phyloP scores from a whole-genome alignment of 2,329 filamentous ascomycete species.

The Ophioceras dolichostomum region DNA sequence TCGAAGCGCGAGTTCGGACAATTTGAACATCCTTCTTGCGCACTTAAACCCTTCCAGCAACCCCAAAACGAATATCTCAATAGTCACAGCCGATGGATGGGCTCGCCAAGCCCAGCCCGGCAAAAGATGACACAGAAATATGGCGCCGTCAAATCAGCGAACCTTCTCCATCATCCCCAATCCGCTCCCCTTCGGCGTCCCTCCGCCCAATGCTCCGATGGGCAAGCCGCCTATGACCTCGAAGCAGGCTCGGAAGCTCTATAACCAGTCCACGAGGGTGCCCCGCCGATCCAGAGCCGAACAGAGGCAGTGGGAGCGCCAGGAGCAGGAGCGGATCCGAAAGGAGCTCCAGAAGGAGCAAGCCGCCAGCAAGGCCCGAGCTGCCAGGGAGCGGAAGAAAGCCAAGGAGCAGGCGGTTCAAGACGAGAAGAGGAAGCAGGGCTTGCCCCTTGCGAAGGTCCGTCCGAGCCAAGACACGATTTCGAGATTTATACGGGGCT shows the following conservation, averaged over 20 bases:
- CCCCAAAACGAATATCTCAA: neutral
- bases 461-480: slow-evolving; percentile 47
- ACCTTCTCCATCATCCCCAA: slow-evolving; percentile 22
- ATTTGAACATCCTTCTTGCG: too few relatives aligned
- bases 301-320: slow-evolving; percentile 22
- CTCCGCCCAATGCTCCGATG: slow-evolving; percentile 7
- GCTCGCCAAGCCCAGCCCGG: neutral
- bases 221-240: slow-evolving; percentile 32
- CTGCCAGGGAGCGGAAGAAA: slow-evolving; percentile 41
- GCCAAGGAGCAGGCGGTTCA: slow-evolving; percentile 36
- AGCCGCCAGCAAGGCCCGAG: slow-evolving; percentile 32
- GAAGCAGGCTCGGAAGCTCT: slow-evolving; percentile 34
- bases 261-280: slow-evolving; percentile 24
- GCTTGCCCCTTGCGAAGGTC: slow-evolving; percentile 40
- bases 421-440: slow-evolving; percentile 36
- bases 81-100: neutral
- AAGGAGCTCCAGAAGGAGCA: slow-evolving; percentile 38
- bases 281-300: slow-evolving; percentile 22
- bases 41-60: too few relatives aligned
- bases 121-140: too few relatives aligned
- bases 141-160: slow-evolving; percentile 13
- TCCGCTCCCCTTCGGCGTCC: slow-evolving; percentile 11
- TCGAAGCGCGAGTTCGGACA: neutral
- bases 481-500: slow-evolving; percentile 31
- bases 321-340: slow-evolving; percentile 41